Conservation (phyloP, 306 rosid genomes). For the Cicer cuneatum region DNA sequence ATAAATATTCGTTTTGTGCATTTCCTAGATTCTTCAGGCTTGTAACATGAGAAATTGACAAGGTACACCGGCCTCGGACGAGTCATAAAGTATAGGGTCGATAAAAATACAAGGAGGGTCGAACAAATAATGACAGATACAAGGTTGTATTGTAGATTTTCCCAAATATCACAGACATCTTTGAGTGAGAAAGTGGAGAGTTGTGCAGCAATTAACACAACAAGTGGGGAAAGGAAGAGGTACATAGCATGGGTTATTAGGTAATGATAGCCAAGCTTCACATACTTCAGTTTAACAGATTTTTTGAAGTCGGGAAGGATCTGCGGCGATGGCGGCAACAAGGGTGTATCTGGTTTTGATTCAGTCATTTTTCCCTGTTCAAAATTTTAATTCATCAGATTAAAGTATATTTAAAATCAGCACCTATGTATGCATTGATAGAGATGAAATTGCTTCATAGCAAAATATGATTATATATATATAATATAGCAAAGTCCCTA, state of each 20-base stretch:
- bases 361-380: conserved; percentile 66
- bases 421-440: neutral
- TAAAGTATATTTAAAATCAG: neutral
- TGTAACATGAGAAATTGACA: conserved; percentile 81
- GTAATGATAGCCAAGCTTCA: conserved; percentile 86
- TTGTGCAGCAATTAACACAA: conserved; percentile 71
- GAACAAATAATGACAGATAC: conserved; percentile 73
- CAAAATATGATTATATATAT: neutral
- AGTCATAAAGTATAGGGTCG: conserved; percentile 68
- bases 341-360: conserved; percentile 57
- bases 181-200: conserved; percentile 68
- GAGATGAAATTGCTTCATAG: neutral
- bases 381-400: conserved; percentile 27
- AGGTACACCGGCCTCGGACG: conserved; percentile 86
- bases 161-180: conserved; percentile 78
- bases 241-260: conserved; percentile 87
- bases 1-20: conserved; percentile 75
- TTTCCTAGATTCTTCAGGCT: conserved; percentile 72
- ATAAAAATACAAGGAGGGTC: conserved; percentile 74
- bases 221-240: conserved; percentile 74
- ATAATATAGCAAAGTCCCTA: neutral
- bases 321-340: conserved; percentile 56
- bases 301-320: conserved; percentile 81
- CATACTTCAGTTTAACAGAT: conserved; percentile 79
- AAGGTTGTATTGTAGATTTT: conserved; percentile 72